Conservation (phyloP, 768 basidiomycete species). For the Boletus tomentosulus region DNA sequence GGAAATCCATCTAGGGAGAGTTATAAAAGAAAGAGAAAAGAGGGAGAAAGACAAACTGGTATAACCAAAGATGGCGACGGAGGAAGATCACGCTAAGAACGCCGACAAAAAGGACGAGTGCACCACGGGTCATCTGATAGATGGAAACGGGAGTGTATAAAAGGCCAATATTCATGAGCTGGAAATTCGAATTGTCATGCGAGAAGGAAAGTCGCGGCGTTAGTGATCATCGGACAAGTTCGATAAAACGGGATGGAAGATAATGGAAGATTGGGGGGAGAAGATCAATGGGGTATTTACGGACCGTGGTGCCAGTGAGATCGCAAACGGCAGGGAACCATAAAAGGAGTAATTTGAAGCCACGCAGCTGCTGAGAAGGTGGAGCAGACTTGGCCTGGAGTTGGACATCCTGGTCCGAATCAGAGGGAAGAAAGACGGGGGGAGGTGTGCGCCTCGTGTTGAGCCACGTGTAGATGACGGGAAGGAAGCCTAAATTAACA, state of each 20-base stretch:
- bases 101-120: slow-evolving; percentile 92
- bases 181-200: slow-evolving; percentile 12
- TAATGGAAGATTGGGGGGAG: slow-evolving; percentile 5
- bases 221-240: slow-evolving; percentile 8
- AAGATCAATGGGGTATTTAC: slow-evolving; percentile 30
- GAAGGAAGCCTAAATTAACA: slow-evolving; percentile 67
- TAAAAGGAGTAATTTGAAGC: slow-evolving; percentile 69
- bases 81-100: slow-evolving; percentile 89
- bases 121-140: slow-evolving; percentile 94
- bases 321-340: slow-evolving; percentile 90
- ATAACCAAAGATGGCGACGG: slow-evolving; percentile 75
- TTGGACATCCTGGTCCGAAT: slow-evolving; percentile 43
- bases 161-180: slow-evolving; percentile 93
- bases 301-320: slow-evolving; percentile 84
- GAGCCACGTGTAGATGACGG: slow-evolving; percentile 70
- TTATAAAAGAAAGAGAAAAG: slow-evolving; percentile 2
- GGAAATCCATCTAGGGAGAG: slow-evolving; percentile 70
- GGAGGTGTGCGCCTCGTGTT: slow-evolving; percentile 41
- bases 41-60: slow-evolving; percentile 57
- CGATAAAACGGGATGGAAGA: slow-evolving; percentile 3
- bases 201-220: slow-evolving; percentile 14
- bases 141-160: slow-evolving; percentile 96
- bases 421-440: slow-evolving; percentile 53
- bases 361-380: slow-evolving; percentile 45
- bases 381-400: slow-evolving; percentile 30